These are phyloP conservation scores for Hysterium pulicare DNA, from an alignment of 2,329 filamentous ascomycete species.

Conservation along the genomic window DNA sequence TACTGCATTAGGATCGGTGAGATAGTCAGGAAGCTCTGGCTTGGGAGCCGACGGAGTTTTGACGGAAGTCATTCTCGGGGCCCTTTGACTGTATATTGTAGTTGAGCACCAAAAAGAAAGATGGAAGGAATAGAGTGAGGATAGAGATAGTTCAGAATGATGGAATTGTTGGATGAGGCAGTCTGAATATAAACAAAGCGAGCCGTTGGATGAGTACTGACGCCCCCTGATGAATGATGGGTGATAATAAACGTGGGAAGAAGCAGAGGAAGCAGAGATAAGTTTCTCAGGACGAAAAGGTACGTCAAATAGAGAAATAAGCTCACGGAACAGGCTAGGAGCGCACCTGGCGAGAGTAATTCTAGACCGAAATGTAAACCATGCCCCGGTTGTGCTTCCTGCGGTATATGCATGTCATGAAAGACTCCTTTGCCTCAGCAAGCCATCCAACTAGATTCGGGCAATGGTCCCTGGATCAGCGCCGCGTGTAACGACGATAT, in stretches of 20 bases:
- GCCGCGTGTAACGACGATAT: too few species aligned
- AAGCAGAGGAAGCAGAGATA: background rate
- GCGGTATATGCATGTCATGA: background rate
- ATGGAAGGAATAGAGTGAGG: background rate
- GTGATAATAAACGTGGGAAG: background rate
- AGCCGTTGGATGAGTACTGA: background rate
- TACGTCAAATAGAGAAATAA: background rate
- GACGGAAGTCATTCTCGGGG: conserved; percentile 6
- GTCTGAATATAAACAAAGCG: background rate
- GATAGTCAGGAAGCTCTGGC: conserved; percentile 54
- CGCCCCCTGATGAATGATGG: background rate
- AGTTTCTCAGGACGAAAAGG: background rate
- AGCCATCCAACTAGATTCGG: background rate
- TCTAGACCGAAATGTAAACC: background rate
- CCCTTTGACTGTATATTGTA: background rate
- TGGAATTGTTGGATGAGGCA: background rate
- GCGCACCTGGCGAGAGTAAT: conserved; percentile 1
- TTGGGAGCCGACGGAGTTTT: conserved; percentile 24
- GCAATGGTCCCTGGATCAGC: background rate
- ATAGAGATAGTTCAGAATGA: background rate
- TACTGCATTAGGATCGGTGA: conserved; percentile 57
- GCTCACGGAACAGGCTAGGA: conserved; percentile 1
- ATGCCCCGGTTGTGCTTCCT: background rate
- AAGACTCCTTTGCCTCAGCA: background rate
- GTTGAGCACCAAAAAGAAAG: background rate